phyloP scores from a whole-genome alignment of 2,329 filamentous ascomycete genomes.

The Aspergillus tanneri region DNA sequence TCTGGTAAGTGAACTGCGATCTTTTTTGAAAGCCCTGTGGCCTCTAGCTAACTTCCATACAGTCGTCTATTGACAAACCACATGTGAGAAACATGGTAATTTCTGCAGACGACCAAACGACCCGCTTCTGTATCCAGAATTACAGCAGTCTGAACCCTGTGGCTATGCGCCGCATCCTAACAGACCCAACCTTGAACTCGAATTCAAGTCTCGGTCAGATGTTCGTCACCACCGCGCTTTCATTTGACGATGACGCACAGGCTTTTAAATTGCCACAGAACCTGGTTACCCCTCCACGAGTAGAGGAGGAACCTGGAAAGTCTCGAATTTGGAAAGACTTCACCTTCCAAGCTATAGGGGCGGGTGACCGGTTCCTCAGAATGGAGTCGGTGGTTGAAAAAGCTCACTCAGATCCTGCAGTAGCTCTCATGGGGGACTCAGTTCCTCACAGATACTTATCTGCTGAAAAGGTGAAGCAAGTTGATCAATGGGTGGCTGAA shows the following conservation, averaged over 20 bases:
- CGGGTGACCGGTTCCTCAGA: conserved; percentile 21
- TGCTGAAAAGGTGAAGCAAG: conserved; percentile 29
- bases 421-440: conserved; percentile 5
- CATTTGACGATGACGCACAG: conserved; percentile 18
- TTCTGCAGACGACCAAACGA: conserved; percentile 3
- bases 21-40: not conserved
- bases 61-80: conserved; percentile 23
- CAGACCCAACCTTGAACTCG: conserved; percentile 17
- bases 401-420: conserved; percentile 5
- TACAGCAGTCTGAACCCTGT: conserved; percentile 22
- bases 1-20: conserved; percentile 25
- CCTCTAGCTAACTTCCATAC: conserved; percentile 2
- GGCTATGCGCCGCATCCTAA: conserved; percentile 24
- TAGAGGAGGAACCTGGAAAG: conserved; percentile 19
- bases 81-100: conserved; percentile 22
- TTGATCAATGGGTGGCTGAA: conserved; percentile 32
- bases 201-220: conserved; percentile 21
- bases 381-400: conserved; percentile 17
- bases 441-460: conserved; percentile 26
- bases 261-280: conserved; percentile 16
- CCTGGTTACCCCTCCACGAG: conserved; percentile 18
- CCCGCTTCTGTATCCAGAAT: conserved; percentile 18
- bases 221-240: conserved; percentile 23
- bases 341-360: conserved; percentile 33
- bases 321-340: conserved; percentile 35